Evolutionary conservation across 2,329 filamentous ascomycete species (phyloP), one percentile per base, ranked within the genome.

Genomic region (Ascomycota sp.): DNA sequence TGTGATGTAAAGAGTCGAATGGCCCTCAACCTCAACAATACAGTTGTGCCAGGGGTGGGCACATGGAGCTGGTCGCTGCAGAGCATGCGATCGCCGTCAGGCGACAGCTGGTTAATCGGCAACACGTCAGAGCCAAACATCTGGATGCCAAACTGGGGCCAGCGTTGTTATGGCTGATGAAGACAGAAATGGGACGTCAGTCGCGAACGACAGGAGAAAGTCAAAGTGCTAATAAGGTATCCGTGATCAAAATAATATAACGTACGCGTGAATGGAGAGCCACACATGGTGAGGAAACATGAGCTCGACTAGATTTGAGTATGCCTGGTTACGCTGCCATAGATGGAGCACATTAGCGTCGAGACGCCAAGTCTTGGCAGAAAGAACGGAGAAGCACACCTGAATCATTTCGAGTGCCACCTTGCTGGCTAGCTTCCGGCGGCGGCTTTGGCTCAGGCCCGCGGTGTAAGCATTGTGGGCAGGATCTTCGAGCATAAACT

Each of bases 181-280:
- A 5, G 24, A 22, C 20, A 7, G n/a, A n/a, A n/a, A n/a, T 11
- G 23, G 32, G 12, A 10, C 7, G 17, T 17, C 12, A 26, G 4
- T 8, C 25, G n/a, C 15, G 7, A 9, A n/a, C n/a, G n/a, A n/a
- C n/a, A n/a, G n/a, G n/a, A n/a, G n/a, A n/a, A n/a, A n/a, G n/a
- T n/a, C n/a, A n/a, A n/a, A n/a, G n/a, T n/a, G n/a, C n/a, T n/a
- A n/a, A n/a, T n/a, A n/a, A n/a, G n/a, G n/a, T n/a, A n/a, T n/a
- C n/a, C n/a, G n/a, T n/a, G n/a, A n/a, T n/a, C n/a, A n/a, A n/a
- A 11, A 19, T 6, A 30, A 17, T n/a, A 17, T 17, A 23, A 29
- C 40, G 27, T 56, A 56, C 32, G 56, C 56, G 32, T 61, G 58
- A 28, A 61, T 61, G 0, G 56, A 60, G 0, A 61, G 45, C n/a